Conservation (phyloP, 2,329 filamentous ascomycete genomes). For the Fonsecaea multimorphosa region DNA sequence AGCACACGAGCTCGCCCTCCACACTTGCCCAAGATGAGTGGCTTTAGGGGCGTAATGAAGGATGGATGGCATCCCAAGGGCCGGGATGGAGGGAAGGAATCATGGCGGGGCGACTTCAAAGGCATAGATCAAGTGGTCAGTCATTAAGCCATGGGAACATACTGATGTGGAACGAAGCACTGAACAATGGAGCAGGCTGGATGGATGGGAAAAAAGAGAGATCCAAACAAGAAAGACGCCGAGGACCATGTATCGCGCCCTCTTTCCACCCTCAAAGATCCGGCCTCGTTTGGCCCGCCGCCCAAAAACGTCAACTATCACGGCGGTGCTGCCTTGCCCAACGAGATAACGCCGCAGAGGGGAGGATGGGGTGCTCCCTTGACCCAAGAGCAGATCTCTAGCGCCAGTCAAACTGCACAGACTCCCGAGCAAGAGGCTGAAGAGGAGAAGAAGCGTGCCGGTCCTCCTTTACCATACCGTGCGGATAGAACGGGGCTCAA, state of each 20-base stretch:
- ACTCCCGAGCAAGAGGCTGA: slow-evolving; percentile 36
- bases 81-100: slow-evolving; percentile 59
- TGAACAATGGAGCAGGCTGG: slow-evolving; percentile 53
- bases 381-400: slow-evolving; percentile 46
- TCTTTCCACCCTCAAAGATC: slow-evolving; percentile 74
- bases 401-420: slow-evolving; percentile 43
- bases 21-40: slow-evolving; percentile 22
- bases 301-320: slow-evolving; percentile 68
- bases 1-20: slow-evolving; percentile 3
- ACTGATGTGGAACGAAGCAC: background rate
- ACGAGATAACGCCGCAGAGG: slow-evolving; percentile 53
- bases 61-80: slow-evolving; percentile 62
- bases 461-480: slow-evolving; percentile 69
- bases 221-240: slow-evolving; percentile 46
- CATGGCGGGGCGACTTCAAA: slow-evolving; percentile 63
- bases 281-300: slow-evolving; percentile 77
- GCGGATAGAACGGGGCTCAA: slow-evolving; percentile 73
- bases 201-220: slow-evolving; percentile 63
- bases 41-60: slow-evolving; percentile 55
- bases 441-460: slow-evolving; percentile 49
- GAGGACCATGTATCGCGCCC: slow-evolving; percentile 65
- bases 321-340: slow-evolving; percentile 52
- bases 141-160: slow-evolving; percentile 5
- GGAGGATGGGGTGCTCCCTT: slow-evolving; percentile 54
- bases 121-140: slow-evolving; percentile 63